Evolutionary conservation across 2,329 filamentous ascomycete genomes (phyloP).

Genomic region (Fusarium xyrophilum): DNA sequence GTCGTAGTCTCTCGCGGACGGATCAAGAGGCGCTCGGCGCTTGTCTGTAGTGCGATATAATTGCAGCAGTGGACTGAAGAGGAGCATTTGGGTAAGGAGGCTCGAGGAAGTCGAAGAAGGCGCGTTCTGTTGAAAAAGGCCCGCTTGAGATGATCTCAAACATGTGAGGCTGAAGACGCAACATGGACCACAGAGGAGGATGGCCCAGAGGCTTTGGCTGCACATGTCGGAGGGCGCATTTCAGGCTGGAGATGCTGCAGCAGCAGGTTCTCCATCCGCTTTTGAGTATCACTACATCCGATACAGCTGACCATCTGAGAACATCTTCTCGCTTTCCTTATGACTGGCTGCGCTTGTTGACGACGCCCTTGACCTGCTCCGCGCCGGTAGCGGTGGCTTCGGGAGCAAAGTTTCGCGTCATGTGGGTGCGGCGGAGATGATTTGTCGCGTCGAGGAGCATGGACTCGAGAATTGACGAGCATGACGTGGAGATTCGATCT

Average conservation of each 20-base stretch:
- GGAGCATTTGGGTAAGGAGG: background rate
- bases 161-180: background rate
- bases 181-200: fast-evolving
- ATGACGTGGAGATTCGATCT: fast-evolving
- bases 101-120: background rate
- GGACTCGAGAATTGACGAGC: background rate
- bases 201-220: fast-evolving
- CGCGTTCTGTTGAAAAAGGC: fast-evolving
- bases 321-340: conserved; percentile 41
- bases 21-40: fast-evolving
- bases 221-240: fast-evolving
- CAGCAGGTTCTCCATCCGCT: background rate
- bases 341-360: conserved; percentile 66
- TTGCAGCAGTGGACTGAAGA: background rate
- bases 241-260: fast-evolving
- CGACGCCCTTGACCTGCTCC: conserved; percentile 79
- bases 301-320: background rate
- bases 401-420: background rate
- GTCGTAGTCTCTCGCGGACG: background rate
- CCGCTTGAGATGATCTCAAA: background rate
- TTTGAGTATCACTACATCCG: conserved; percentile 1
- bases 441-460: background rate
- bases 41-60: background rate
- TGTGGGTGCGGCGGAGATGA: background rate
- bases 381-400: conserved; percentile 66